Evolutionary conservation across 164 flowering plant genomes (phyloP), one percentile per base, ranked within the genome.

Genomic region (Nymphaea thermarum): DNA sequence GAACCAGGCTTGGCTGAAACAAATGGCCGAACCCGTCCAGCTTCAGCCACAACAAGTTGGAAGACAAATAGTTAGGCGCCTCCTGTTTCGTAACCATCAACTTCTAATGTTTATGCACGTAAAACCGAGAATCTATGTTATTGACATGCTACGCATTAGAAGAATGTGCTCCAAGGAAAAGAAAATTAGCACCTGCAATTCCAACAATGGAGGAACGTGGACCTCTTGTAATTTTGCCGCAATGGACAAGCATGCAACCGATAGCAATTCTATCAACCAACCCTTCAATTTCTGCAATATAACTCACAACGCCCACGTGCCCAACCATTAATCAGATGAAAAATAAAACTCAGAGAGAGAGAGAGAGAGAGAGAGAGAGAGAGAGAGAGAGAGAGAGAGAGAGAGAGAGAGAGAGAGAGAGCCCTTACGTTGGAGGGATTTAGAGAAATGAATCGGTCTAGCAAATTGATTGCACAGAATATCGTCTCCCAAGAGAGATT

Each of bases 211-310:
- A 45, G 82, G 85, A 42, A 73, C 42, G 25, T 63, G 73, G 51
- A 79, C 79, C 44, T 87, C 90, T 60, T 43, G 63, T 63, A 79
- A 84, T 74, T 89, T 89, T 66, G 84, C 77, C 11, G 95, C 87
- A 66, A 84, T 71, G 11, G 87, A 84, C 64, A 89, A 74, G 70
- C 91, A 89, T 10, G 87, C 88, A 47, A 85, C 61, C 2, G 83
- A 73, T 3, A 89, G 70, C 55, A 83, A 76, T 25, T 85, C 88
- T 47, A 85, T 69, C 80, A 79, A 76, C 85, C 85, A 81, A 17
- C 44, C 12, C 61, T 79, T 75, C 84, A 83, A 77, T 47, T 66
- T 77, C 92, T 85, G 77, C 44, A 72, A 43, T 15, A 10, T 10
- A 51, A 51, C 8, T 51, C 57, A 51, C 57, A 51, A 15, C 8